These are phyloP conservation scores for Fraxinus americana DNA, from an alignment of 257 asterid species.

Conservation along the genomic window DNA sequence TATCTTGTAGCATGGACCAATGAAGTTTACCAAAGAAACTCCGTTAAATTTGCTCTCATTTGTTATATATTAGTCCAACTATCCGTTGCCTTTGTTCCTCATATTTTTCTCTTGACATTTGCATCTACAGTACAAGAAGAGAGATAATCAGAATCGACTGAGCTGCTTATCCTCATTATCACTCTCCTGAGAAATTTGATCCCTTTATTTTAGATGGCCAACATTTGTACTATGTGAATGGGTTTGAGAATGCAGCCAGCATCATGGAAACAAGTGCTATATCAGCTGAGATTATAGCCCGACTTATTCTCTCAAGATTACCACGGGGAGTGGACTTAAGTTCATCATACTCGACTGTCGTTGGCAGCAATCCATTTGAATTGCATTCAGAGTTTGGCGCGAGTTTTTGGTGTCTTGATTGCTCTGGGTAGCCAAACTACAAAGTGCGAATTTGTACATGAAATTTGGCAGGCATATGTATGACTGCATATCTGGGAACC, in stretches of 20 bases:
- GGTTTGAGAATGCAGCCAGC: slow-evolving; percentile 98
- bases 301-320: slow-evolving; percentile 79
- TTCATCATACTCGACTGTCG: slow-evolving; percentile 49
- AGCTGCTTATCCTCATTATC: slow-evolving; percentile 92
- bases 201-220: slow-evolving; percentile 67
- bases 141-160: slow-evolving; percentile 75
- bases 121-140: slow-evolving; percentile 57
- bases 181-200: slow-evolving; percentile 81
- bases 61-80: neutral
- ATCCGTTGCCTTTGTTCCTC: neutral
- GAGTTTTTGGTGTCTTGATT: slow-evolving; percentile 14
- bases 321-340: slow-evolving; percentile 21
- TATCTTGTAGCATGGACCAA: neutral
- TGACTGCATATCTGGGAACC: neutral
- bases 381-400: slow-evolving; percentile 50
- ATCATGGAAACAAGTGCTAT: slow-evolving; percentile 93
- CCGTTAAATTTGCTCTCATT: too few species aligned
- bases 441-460: neutral
- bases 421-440: neutral
- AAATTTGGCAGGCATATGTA: neutral
- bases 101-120: neutral
- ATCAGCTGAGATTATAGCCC: slow-evolving; percentile 87
- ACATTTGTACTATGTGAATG: slow-evolving; percentile 85
- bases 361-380: slow-evolving; percentile 31
- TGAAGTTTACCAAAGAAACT: neutral